Base-by-base conservation (phyloP, 2,329 filamentous ascomycete species). In the Fusarium marasasianum region DNA sequence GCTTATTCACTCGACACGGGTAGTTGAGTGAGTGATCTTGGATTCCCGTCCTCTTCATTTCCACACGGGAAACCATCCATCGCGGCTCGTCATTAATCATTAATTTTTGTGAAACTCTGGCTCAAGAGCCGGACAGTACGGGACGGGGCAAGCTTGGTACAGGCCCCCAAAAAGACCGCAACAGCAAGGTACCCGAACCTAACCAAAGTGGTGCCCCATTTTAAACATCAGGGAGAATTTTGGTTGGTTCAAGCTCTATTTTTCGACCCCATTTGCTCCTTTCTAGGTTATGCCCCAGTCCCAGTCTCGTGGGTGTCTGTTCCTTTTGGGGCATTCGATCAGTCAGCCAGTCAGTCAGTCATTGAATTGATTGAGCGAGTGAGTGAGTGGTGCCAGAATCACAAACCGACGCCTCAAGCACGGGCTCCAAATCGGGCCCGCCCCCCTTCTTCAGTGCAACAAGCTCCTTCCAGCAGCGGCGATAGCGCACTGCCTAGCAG, bases 81-180 rank as follows among this genome's bases (percentile, higher is more conserved):
- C 47, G 22, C 57, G 53, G 53, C 29, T 64, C 31, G 45, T 47
- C 59, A 66, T 61, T 44, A 69, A 72, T 72, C 59, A 66, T 61
- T 48, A 69, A 72, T 69, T 60, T 43, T 45, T 64, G 54, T 72
- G 70, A 72, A 72, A 72, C 70, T 72, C 50, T 64, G 51, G 51
- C 26, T 33, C 40, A 48, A 64, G 56, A 64, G 50, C 47, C 38
- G 40, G 50, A 43, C 53, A 50, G 41, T 10, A 63, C 37, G 56
- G 50, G 50, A 59, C 50, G 15, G 26, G 22, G 40, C 24, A 26
- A 26, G 24, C 33, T 45, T 26, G 56, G 31, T 31, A 63, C 43
- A 55, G 43, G 63, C 43, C 43, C 56, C 54, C 26, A 48, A 63
- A 72, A 69, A 72, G 63, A 69, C 55, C 57, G 35, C 53, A 71